Conservation (phyloP, 305 asterid genomes). For the Solanum hybrid region DNA sequence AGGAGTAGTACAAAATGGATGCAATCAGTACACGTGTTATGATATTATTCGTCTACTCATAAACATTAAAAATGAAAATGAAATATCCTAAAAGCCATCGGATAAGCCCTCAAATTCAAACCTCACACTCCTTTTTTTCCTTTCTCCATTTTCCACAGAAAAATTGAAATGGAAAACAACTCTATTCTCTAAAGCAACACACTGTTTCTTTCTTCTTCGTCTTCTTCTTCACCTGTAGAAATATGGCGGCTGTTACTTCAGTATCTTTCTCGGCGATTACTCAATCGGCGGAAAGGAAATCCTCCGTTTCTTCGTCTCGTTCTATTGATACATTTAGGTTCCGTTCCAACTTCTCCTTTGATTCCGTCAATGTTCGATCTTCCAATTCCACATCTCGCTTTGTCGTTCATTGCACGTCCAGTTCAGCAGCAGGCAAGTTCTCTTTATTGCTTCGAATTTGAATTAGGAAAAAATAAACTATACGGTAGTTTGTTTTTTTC, state of each 20-base stretch:
- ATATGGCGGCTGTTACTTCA: conserved; percentile 72
- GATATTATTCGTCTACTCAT: background rate
- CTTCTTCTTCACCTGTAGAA: background rate
- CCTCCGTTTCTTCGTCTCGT: conserved; percentile 27
- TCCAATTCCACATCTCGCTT: conserved; percentile 32
- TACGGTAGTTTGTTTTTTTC: background rate
- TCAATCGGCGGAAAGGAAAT: conserved; percentile 44
- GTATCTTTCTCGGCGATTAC: conserved; percentile 45
- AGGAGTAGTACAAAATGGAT: background rate
- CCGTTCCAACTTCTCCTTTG: conserved; percentile 25
- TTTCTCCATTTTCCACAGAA: background rate
- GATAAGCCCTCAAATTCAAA: conserved; percentile 37
- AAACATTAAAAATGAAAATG: background rate
- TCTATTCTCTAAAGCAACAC: conserved; percentile 9
- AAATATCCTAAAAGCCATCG: background rate
- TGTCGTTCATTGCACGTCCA: conserved; percentile 60
- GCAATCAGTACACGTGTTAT: background rate
- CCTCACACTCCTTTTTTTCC: conserved; percentile 22
- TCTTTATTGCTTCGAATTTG: background rate
- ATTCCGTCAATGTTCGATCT: conserved; percentile 22
- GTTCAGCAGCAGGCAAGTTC: conserved; percentile 35
- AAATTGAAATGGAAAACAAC: conserved; percentile 12
- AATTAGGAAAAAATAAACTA: background rate
- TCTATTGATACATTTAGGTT: conserved; percentile 44
- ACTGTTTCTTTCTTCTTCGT: conserved; percentile 4